Base-by-base conservation (phyloP, 1,139 yeast genomes). In the Magnusiomyces tetraspermus region DNA sequence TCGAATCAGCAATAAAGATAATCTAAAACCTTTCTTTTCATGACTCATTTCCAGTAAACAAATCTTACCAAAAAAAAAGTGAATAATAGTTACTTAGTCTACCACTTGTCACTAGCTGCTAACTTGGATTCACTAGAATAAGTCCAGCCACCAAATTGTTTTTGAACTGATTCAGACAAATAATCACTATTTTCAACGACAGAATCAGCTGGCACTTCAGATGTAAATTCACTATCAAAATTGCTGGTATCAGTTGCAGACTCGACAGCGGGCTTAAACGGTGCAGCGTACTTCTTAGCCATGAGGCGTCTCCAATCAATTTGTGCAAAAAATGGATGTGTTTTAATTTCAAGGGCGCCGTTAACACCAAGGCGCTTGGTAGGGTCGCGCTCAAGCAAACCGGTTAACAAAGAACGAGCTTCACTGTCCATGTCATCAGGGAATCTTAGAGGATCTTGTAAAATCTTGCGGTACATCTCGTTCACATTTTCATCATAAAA, bases 101-200 rank as follows among this genome's bases (percentile, higher is more conserved):
- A 38, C 42, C 42, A 38, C 5, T 21, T 17, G 3, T 24, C 42
- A 19, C 42, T 19, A 19, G 42, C 51, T 1, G 53, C 52, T 26
- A 53, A 43, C 50, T 53, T 53, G 10, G 55, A 53, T 13, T 53
- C 55, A 17, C 52, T 96, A 53, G 87, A 88, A 68, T 89, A 90
- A 1, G 97, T 90, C 98, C 98, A 92, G 3, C 98, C 97, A 49
- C 96, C 97, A 75, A 92, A 92, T 70, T 92, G 97, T 66, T 85
- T 83, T 69, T 92, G 98, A 23, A 92, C 96, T 60, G 96, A 67
- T 88, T 86, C 70, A 81, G 78, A 61, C 49, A 72, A 63, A 61
- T 79, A 86, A 45, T 45, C 48, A 2, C 38, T 41, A 65, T 89
- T 96, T 66, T 90, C 96, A 26, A 90, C 97, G 13, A 92, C 97